Percentiles rank a stretch among this genome's conserved stretches.
Evolutionary conservation across 148 eudicot species (phyloP).

Genomic region (Rhododendron griersonianum): DNA sequence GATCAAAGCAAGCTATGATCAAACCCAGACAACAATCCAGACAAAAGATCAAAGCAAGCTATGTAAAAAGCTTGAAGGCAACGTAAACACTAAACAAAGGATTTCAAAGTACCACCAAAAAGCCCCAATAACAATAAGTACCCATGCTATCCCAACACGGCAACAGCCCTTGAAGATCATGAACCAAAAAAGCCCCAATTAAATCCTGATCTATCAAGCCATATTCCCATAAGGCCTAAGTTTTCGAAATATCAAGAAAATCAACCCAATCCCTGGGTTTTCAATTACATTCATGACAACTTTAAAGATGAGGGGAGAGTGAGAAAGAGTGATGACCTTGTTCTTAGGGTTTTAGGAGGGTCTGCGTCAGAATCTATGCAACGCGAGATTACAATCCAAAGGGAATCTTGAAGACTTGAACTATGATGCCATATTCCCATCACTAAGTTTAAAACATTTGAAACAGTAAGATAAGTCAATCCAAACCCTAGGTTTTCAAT

Average conservation of each 20-base stretch:
- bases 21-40: neutral
- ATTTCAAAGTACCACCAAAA: neutral
- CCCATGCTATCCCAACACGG: neutral
- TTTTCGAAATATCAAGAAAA: neutral
- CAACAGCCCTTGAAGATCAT: neutral
- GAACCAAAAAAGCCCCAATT: neutral
- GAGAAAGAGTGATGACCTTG: conserved; percentile 3
- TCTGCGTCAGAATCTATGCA: conserved; percentile 12
- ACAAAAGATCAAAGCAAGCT: neutral
- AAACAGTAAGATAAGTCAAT: neutral
- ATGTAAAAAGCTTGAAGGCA: neutral
- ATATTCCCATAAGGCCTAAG: neutral
- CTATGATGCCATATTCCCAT: neutral
- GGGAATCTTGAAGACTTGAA: neutral
- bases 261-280: neutral
- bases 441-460: neutral
- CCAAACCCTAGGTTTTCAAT: neutral
- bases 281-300: neutral
- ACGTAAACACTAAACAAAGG: neutral
- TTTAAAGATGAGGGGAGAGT: no score
- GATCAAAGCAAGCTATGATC: neutral
- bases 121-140: neutral
- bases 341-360: conserved; percentile 10
- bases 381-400: neutral
- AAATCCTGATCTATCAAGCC: neutral